Base-by-base conservation (phyloP, 2,329 filamentous ascomycete genomes). In the Neofusicoccum ribis region DNA sequence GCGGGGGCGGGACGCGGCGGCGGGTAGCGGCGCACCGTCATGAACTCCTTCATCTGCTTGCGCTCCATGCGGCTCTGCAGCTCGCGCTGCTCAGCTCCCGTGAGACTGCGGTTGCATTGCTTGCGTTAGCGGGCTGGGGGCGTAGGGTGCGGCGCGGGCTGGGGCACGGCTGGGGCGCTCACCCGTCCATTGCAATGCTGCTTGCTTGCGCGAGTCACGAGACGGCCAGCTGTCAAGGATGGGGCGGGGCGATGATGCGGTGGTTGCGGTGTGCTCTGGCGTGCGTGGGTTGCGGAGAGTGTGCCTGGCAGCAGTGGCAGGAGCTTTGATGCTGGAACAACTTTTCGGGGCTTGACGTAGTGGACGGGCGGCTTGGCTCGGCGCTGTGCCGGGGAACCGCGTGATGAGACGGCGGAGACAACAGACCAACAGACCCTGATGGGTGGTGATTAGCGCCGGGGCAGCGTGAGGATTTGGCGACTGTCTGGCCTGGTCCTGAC, bases 1-100 rank as follows among this genome's bases (percentile, higher is more conserved):
- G 47, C 31, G 60, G 63, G 49, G 34, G 43, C 39, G 49, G 27
- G 34, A 31, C 23, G 36, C n/a, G 51, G 36, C 5, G 15, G 36
- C 51, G 39, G 39, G 46, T 5, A n/a, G n/a, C 65, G 54, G 85
- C 92, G 72, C 86, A 98, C 95, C 74, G 88, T 91, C 90, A 98
- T 97, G 78, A 99, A 98, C 78, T 98, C 94, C 84, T 97, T 97
- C 86, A 99, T 92, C 83, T 99, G 95, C 82, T 95, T 96, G 83
- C 91, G 91, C 84, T 98, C 93, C 88, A 99, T 93, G 81, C 95
- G 92, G 82, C 88, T 83, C 81, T 96, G 90, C 77, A 99, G 91
- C 85, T 95, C 92, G 82, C 92, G 91, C 84, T 96, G 91, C 85
- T 98, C 94, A 73, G 88, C 80, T 73, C 85, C 78, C 72, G 87